Base-by-base conservation (phyloP, 2,329 filamentous ascomycete genomes). In the Fusarium nelsonii region DNA sequence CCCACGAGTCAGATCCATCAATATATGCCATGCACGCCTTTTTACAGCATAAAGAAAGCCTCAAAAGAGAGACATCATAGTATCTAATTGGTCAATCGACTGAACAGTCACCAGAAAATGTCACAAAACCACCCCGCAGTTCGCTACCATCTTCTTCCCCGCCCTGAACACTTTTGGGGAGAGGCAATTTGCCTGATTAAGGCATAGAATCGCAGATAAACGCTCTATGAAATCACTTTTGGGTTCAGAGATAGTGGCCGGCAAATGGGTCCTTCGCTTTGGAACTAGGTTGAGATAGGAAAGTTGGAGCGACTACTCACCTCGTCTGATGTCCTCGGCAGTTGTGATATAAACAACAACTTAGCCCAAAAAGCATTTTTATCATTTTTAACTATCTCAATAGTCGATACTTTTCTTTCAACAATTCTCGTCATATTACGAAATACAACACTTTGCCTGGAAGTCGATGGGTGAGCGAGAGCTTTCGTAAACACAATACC, bases 251-350 rank as follows among this genome's bases (percentile, higher is more conserved):
- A 66, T 26, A 43, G 49, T 46, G 36, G 18, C 16, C 39, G 33
- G 58, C 43, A 43, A 61, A 60, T 50, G 62, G 55, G 65, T 64
- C 55, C 32, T 30, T 37, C 15, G 32, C 11, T 58, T 46, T 55
- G 43, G 61, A 40, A 44, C 66, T 69, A 69, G 65, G 44, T 66
- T 69, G 56, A 69, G 66, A 69, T 67, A 52, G 66, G 66, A 69
- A 69, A 52, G 65, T 69, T 69, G 65, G 15, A 41, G 66, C 66
- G 66, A 69, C 61, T n/a, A 30, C 36, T 51, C 23, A 61, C 46
- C 39, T 63, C 40, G 32, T 39, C 12, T 30, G 26, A 36, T 33
- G 55, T 40, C 15, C 20, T 18, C 48, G 34, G 34, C 34, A 51
- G 16, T 51, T 49, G 32, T 28, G 11, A 28, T 18, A 37, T n/a